Conservation (phyloP, 148 eudicot species). For the Cornus controversa region DNA sequence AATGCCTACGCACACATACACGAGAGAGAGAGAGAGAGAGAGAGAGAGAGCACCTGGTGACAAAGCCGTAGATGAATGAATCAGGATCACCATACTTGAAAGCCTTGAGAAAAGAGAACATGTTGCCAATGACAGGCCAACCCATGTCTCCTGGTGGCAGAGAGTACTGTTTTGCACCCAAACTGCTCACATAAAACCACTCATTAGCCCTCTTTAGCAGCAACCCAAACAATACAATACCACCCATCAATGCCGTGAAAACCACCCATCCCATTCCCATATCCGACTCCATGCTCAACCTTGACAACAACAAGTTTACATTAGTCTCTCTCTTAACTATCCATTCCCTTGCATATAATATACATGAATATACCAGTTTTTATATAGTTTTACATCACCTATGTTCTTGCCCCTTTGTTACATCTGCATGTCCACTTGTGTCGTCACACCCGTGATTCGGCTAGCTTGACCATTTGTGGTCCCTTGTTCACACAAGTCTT, state of each 20-base stretch:
- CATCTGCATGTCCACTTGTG: too few relatives aligned
- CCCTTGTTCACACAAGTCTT: too few relatives aligned
- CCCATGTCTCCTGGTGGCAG: conserved; percentile 60
- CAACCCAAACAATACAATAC: conserved; percentile 3
- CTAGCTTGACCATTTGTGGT: too few relatives aligned
- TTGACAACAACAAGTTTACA: too few relatives aligned
- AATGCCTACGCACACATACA: too few relatives aligned
- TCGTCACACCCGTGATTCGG: too few relatives aligned
- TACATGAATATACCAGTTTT: too few relatives aligned
- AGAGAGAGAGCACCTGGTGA: conserved; percentile 18
- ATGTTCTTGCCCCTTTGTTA: too few relatives aligned
- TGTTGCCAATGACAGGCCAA: conserved; percentile 47
- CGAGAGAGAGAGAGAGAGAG: too few relatives aligned
- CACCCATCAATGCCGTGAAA: conserved; percentile 20
- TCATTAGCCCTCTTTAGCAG: conserved; percentile 31
- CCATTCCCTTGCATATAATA: too few relatives aligned
- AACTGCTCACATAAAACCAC: conserved; percentile 36
- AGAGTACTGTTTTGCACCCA: conserved; percentile 19
- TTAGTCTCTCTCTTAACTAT: too few relatives aligned
- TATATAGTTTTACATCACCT: too few relatives aligned
- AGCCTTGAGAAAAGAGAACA: conserved; percentile 44
- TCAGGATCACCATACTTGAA: conserved; percentile 40
- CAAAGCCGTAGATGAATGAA: conserved; percentile 41
- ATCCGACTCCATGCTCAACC: conserved; percentile 16
- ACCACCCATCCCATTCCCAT: background rate